Percentiles rank a stretch among this genome's conserved stretches.
Evolutionary conservation across 306 rosid genomes (phyloP).

Genomic region (Erythrophleum fordii): DNA sequence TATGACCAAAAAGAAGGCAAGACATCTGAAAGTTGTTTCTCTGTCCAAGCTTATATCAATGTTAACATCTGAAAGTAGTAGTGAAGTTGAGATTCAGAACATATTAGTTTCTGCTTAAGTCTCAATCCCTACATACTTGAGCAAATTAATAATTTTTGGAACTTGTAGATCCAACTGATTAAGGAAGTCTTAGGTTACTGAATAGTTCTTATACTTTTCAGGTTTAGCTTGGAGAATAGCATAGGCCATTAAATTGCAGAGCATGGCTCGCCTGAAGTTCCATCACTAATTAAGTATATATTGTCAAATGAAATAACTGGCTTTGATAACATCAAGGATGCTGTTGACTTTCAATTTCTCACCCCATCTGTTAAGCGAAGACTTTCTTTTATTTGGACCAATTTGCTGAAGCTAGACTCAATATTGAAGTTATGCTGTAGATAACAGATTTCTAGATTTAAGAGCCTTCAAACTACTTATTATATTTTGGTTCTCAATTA

Average conservation of each 20-base stretch:
- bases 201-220: slow-evolving; percentile 7
- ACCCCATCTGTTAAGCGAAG: slow-evolving; percentile 52
- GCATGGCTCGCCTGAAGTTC: slow-evolving; percentile 45
- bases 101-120: neutral
- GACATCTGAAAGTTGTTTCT: no score
- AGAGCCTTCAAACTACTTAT: neutral
- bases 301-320: slow-evolving; percentile 52
- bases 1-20: no score
- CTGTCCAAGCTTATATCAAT: neutral
- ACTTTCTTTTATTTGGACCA: no score
- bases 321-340: slow-evolving; percentile 43
- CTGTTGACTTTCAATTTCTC: slow-evolving; percentile 34
- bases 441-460: no score
- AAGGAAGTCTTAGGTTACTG: neutral
- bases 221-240: slow-evolving; percentile 47
- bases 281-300: slow-evolving; percentile 55
- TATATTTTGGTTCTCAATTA: neutral
- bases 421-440: no score
- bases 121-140: neutral
- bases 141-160: neutral
- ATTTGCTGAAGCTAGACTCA: no score
- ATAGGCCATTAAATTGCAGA: slow-evolving; percentile 18
- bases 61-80: neutral
- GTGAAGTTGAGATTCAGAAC: neutral
- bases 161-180: neutral